A percentile compares a stretch with the other conserved stretches of the same genome.
phyloP scores from a whole-genome alignment of 169 alveolate species.

The Cystoisospora suis region DNA sequence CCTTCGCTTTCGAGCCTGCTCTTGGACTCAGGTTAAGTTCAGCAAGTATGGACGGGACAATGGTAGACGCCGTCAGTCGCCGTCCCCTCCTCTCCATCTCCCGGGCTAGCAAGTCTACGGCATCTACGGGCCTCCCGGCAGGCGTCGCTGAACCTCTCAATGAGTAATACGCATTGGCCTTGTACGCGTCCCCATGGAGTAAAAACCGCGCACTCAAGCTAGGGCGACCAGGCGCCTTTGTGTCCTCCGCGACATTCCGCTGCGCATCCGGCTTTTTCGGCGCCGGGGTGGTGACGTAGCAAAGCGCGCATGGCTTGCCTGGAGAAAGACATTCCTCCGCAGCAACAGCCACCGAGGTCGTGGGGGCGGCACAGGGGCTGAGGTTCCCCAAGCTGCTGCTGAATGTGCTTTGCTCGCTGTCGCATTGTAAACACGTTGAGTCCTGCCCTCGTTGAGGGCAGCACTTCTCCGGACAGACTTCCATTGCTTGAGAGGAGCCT shows the following conservation, averaged over 20 bases:
- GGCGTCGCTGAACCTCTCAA: neutral
- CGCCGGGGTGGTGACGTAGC: neutral
- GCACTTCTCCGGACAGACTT: neutral
- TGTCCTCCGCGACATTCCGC: neutral
- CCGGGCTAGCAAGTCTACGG: neutral
- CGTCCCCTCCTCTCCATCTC: neutral
- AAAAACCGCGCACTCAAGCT: slow-evolving; percentile 10
- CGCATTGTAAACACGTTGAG: neutral
- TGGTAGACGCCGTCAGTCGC: neutral
- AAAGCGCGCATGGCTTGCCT: neutral
- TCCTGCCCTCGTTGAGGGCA: neutral
- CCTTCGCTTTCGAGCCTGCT: neutral
- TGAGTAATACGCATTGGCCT: neutral
- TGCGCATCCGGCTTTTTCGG: neutral
- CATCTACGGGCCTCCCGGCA: neutral
- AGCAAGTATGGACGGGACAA: neutral
- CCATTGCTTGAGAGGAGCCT: slow-evolving; percentile 24
- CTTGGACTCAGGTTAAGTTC: slow-evolving; percentile 26
- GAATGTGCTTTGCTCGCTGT: slow-evolving; percentile 11
- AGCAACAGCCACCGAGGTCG: neutral
- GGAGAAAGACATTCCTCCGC: slow-evolving; percentile 2
- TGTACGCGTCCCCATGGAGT: neutral
- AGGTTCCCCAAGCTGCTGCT: slow-evolving; percentile 8
- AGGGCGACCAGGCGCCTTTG: neutral
- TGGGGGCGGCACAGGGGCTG: neutral